phyloP scores from a whole-genome alignment of 139 green algal genomes.

The Chlamydomonas sphaeroides region DNA sequence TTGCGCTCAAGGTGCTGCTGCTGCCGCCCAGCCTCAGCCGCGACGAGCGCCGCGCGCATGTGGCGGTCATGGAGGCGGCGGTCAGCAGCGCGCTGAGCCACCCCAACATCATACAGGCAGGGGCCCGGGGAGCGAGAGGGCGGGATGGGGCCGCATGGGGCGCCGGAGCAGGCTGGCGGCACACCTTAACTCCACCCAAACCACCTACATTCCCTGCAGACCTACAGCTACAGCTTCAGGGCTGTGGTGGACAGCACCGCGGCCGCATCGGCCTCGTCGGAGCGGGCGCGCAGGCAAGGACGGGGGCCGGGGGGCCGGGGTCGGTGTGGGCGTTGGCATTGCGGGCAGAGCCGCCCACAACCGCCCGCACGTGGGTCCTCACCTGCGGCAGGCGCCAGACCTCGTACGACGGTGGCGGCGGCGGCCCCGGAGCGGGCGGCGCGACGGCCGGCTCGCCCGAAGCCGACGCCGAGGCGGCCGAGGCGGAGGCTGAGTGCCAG shows the following conservation, averaged over 20 bases:
- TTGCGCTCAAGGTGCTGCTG: conserved; percentile 19
- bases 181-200: not conserved
- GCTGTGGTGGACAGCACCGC: not conserved
- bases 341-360: no score
- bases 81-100: conserved; percentile 2
- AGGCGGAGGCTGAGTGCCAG: not conserved
- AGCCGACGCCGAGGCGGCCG: not conserved
- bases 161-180: no score
- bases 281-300: no score
- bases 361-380: no score
- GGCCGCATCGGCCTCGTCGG: no score
- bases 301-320: no score
- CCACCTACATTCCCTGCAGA: not conserved
- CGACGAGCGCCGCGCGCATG: not conserved
- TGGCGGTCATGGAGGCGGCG: conserved; percentile 27
- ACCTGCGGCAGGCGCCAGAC: no score
- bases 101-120: conserved; percentile 16
- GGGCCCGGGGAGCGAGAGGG: not conserved
- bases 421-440: no score
- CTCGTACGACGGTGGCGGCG: not conserved
- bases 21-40: conserved; percentile 2
- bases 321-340: no score
- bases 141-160: not conserved
- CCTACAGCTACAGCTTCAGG: conserved; percentile 33
- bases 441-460: no score